phyloP scores from a whole-genome alignment of 805 yeast species.

The Zygoascus flipseniorum region DNA sequence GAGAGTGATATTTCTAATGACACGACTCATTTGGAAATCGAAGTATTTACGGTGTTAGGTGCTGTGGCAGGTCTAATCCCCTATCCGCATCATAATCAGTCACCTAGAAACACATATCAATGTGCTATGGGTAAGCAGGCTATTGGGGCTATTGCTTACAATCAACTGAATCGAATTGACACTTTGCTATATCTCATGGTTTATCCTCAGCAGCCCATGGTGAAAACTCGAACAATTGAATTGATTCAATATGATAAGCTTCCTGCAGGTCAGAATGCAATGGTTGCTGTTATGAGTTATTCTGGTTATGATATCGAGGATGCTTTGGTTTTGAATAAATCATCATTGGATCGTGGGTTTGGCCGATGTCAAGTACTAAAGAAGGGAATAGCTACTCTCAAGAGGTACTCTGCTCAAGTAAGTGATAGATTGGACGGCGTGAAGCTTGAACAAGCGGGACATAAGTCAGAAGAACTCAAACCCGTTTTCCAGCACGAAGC shows the following conservation, averaged over 20 bases:
- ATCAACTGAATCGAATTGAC: slow-evolving; percentile 92
- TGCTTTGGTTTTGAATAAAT: slow-evolving; percentile 95
- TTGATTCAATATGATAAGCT: slow-evolving; percentile 89
- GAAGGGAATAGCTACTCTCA: slow-evolving; percentile 81
- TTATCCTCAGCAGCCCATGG: slow-evolving; percentile 99
- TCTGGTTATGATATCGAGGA: slow-evolving; percentile 99
- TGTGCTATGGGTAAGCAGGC: slow-evolving; percentile 99
- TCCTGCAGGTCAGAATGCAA: slow-evolving; percentile 98
- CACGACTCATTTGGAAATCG: slow-evolving; percentile 89
- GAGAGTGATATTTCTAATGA: slow-evolving; percentile 52
- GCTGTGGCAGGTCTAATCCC: slow-evolving; percentile 92
- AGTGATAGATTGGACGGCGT: slow-evolving; percentile 87
- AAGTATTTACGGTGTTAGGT: slow-evolving; percentile 86
- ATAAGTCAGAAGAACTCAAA: slow-evolving; percentile 16
- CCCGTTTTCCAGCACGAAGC: slow-evolving; percentile 83
- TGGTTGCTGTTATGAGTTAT: slow-evolving; percentile 98
- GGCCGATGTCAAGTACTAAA: slow-evolving; percentile 95
- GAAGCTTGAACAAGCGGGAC: slow-evolving; percentile 49
- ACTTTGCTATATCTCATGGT: slow-evolving; percentile 90
- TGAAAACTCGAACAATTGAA: slow-evolving; percentile 93
- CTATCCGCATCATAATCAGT: slow-evolving; percentile 91
- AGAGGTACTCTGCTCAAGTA: slow-evolving; percentile 89
- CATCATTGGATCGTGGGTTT: slow-evolving; percentile 92
- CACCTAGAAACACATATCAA: slow-evolving; percentile 98
- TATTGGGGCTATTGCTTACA: slow-evolving; percentile 98